Evolutionary conservation across 2,329 filamentous ascomycete genomes (phyloP).

Genomic region (Cylindrodendrum hubeiense): DNA sequence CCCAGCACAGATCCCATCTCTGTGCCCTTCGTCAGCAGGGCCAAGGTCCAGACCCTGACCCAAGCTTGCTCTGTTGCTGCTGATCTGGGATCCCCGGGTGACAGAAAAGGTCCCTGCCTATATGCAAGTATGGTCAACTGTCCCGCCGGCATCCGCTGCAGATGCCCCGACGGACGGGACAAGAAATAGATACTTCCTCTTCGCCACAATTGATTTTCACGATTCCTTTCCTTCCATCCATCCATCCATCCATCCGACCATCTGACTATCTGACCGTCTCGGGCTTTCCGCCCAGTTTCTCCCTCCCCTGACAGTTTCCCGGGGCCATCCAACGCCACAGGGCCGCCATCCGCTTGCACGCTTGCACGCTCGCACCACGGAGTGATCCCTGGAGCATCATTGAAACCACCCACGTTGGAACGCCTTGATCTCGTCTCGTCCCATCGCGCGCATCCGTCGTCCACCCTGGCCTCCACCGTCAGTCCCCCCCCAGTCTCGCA

Average conservation of each 20-base stretch:
- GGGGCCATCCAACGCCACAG: slow-evolving; percentile 1
- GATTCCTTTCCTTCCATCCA: neutral
- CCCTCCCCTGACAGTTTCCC: neutral
- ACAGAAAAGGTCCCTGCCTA: neutral
- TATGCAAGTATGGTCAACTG: neutral
- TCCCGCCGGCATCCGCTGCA: neutral
- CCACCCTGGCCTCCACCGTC: neutral
- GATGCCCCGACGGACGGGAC: neutral
- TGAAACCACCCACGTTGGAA: slow-evolving; percentile 21
- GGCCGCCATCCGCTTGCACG: slow-evolving; percentile 4
- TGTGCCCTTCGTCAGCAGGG: neutral
- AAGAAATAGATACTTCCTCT: slow-evolving; percentile 1
- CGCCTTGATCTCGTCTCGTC: slow-evolving; percentile 19
- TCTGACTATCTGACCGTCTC: neutral
- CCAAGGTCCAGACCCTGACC: neutral
- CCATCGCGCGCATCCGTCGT: slow-evolving; percentile 1
- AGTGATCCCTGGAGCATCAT: slow-evolving; percentile 21
- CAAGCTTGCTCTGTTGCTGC: neutral
- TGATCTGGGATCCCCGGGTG: neutral
- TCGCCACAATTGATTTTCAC: neutral
- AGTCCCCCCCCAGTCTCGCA: slow-evolving; percentile 8
- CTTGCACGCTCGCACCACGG: neutral
- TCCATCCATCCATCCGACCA: neutral
- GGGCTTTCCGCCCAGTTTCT: neutral
- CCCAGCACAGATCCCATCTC: neutral